Percentiles rank a stretch among this genome's conserved stretches.
Conservation (phyloP, 1,284 basidiomycete species). For the Apiotrichum mycotoxinovorans region DNA sequence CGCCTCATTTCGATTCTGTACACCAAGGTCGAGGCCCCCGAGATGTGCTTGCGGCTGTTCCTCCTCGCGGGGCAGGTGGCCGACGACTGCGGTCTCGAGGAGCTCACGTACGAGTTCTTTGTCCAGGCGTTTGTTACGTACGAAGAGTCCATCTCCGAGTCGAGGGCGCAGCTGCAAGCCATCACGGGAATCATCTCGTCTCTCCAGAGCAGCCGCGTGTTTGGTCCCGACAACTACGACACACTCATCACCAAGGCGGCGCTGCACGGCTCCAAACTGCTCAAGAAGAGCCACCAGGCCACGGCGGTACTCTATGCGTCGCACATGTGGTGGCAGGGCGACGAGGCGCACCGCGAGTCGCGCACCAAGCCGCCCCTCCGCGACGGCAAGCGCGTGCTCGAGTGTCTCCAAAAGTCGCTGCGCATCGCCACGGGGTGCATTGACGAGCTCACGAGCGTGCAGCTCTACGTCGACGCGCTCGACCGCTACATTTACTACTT, state of each 20-base stretch:
- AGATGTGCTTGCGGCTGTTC: constrained; percentile 83
- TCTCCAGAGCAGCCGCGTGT: constrained; percentile 76
- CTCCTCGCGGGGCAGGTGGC: constrained; percentile 89
- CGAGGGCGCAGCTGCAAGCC: constrained; percentile 83
- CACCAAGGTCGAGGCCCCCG: constrained; percentile 83
- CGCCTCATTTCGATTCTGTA: constrained; percentile 86
- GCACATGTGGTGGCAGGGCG: constrained; percentile 94
- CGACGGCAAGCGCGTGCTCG: constrained; percentile 90
- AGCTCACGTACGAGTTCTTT: constrained; percentile 90
- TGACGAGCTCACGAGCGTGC: constrained; percentile 89
- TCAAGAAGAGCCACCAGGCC: constrained; percentile 96
- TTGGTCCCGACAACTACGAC: constrained; percentile 87
- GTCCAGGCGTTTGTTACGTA: constrained; percentile 94
- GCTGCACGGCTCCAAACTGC: constrained; percentile 81
- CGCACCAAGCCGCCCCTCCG: constrained; percentile 61
- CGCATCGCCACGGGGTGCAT: constrained; percentile 90
- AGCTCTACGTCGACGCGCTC: constrained; percentile 88
- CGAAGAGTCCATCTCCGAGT: constrained; percentile 91
- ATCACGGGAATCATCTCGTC: constrained; percentile 88
- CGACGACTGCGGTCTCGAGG: constrained; percentile 87
- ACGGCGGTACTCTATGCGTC: constrained; percentile 89
- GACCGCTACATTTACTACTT: constrained; percentile 91
- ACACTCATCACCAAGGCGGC: constrained; percentile 94
- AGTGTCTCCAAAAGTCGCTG: constrained; percentile 89
- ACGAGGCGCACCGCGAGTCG: constrained; percentile 46